Conservation (phyloP, 805 yeast species). For the Kodamaea leandrae region DNA sequence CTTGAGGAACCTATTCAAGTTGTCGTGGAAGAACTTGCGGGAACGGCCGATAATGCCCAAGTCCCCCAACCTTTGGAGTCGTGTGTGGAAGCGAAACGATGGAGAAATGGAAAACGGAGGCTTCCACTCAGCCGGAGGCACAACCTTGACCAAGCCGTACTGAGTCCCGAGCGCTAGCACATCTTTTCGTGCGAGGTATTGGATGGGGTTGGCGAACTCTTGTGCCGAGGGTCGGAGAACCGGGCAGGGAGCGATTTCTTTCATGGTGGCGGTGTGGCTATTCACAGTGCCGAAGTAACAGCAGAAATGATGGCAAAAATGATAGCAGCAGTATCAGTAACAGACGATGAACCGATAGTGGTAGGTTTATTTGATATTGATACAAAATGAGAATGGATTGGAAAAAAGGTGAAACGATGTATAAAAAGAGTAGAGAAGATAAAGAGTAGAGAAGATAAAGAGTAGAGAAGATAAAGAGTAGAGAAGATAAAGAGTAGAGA, state of each 20-base stretch:
- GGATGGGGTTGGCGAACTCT: conserved; percentile 51
- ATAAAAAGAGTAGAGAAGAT: too few relatives aligned
- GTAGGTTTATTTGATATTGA: too few relatives aligned
- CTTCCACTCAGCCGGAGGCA: conserved; percentile 52
- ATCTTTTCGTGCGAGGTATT: conserved; percentile 43
- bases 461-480: too few relatives aligned
- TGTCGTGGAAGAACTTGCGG: conserved; percentile 59
- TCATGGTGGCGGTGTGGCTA: background rate
- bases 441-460: too few relatives aligned
- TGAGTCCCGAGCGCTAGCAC: conserved; percentile 41
- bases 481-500: background rate
- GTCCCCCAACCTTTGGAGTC: conserved; percentile 67
- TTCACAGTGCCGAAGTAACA: too few relatives aligned
- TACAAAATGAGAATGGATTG: too few relatives aligned
- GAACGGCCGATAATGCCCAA: conserved; percentile 62
- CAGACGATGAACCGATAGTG: too few relatives aligned
- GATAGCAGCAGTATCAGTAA: too few relatives aligned
- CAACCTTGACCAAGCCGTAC: conserved; percentile 52
- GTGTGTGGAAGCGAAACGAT: conserved; percentile 59
- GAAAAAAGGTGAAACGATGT: too few relatives aligned
- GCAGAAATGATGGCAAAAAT: too few relatives aligned
- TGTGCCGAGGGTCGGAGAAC: conserved; percentile 42
- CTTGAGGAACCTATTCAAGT: conserved; percentile 54
- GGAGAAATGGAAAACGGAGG: conserved; percentile 57
- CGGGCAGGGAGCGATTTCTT: conserved; percentile 31